phyloP scores from a whole-genome alignment of 345 rosid genomes.

The Camelina hispida region DNA sequence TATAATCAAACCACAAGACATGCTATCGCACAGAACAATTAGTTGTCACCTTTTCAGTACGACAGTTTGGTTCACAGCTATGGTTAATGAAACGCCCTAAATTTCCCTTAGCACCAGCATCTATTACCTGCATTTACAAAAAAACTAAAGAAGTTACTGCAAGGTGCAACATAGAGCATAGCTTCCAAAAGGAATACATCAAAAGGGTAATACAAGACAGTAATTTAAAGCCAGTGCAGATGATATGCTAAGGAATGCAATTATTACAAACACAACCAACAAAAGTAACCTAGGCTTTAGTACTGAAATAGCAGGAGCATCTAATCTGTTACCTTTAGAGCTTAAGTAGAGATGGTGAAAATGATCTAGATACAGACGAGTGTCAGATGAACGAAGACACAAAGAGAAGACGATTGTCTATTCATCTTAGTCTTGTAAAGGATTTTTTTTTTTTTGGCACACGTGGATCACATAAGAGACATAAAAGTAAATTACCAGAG shows the following conservation, averaged over 20 bases:
- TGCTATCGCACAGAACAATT: conserved; percentile 6
- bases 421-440: neutral
- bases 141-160: conserved; percentile 26
- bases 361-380: conserved; percentile 13
- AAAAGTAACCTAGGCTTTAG: neutral
- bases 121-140: conserved; percentile 75
- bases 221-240: conserved; percentile 21
- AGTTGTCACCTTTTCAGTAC: conserved; percentile 87
- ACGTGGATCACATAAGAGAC: conserved; percentile 13
- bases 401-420: neutral
- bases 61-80: conserved; percentile 99
- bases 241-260: neutral
- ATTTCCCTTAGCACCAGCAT: conserved; percentile 95
- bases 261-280: conserved; percentile 20
- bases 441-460: neutral
- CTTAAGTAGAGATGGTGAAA: conserved; percentile 10
- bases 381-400: neutral
- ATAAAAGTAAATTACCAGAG: conserved; percentile 9
- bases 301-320: neutral
- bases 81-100: conserved; percentile 98
- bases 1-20: conserved; percentile 15
- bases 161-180: conserved; percentile 21
- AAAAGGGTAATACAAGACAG: neutral
- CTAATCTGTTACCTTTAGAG: neutral
- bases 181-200: conserved; percentile 14